phyloP scores from a whole-genome alignment of 768 basidiomycete genomes.

The Termitomyces bulborhizus region DNA sequence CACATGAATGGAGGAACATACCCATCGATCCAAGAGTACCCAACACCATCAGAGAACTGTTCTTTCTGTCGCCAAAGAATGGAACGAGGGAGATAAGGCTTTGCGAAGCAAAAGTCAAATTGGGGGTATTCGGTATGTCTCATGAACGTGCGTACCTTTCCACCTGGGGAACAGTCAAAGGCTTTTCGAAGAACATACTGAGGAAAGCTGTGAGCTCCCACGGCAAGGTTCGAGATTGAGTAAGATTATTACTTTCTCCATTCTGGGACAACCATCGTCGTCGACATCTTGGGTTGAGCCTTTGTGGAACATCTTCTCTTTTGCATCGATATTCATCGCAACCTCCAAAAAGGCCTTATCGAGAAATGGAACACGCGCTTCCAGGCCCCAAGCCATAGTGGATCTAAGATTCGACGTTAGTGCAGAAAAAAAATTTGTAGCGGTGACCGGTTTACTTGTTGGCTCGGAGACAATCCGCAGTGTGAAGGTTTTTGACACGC shows the following conservation, averaged over 20 bases:
- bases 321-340: constrained; percentile 84
- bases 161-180: constrained; percentile 80
- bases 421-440: background rate
- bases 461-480: constrained; percentile 93
- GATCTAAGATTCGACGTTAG: constrained; percentile 43
- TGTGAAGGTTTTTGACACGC: constrained; percentile 96
- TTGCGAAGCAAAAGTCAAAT: constrained; percentile 2
- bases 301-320: constrained; percentile 86
- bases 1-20: constrained; percentile 22
- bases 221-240: too few relatives aligned
- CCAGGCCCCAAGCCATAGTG: constrained; percentile 99
- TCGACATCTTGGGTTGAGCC: constrained; percentile 70
- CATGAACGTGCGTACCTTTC: constrained; percentile 41
- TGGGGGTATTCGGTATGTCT: background rate
- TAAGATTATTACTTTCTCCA: constrained; percentile 76
- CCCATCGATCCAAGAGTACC: constrained; percentile 99
- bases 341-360: constrained; percentile 95
- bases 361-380: constrained; percentile 97
- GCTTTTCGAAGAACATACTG: constrained; percentile 96
- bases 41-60: constrained; percentile 98
- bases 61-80: constrained; percentile 99
- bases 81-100: constrained; percentile 90
- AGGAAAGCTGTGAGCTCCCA: background rate
- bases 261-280: constrained; percentile 79
- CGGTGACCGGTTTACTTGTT: constrained; percentile 67